A percentile compares a stretch with the other conserved stretches of the same genome.
Conservation (phyloP, 345 rosid genomes). For the Cardiospermum halicacabum region DNA sequence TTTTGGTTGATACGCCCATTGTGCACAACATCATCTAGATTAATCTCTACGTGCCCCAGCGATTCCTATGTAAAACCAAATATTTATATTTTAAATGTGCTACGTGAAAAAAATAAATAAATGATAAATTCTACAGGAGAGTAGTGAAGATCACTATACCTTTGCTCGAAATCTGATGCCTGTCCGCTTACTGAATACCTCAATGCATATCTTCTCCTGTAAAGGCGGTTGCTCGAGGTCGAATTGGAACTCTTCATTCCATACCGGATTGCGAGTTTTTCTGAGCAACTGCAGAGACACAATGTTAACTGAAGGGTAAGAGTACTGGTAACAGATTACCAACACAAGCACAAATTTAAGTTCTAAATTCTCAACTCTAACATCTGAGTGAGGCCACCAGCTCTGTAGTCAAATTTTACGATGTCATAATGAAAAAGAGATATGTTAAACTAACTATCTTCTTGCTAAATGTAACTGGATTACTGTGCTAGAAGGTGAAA, state of each 20-base stretch:
- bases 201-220: constrained; percentile 50
- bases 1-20: constrained; percentile 81
- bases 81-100: not conserved
- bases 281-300: constrained; percentile 38
- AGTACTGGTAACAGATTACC: no score
- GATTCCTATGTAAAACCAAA: constrained; percentile 42
- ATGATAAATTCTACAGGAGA: not conserved
- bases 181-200: constrained; percentile 54
- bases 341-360: no score
- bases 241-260: constrained; percentile 70
- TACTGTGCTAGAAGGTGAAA: not conserved
- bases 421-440: not conserved
- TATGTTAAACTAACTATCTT: no score
- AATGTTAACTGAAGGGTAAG: not conserved
- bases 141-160: constrained; percentile 27
- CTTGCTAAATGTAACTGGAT: no score
- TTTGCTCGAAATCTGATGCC: constrained; percentile 51
- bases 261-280: constrained; percentile 54
- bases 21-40: constrained; percentile 61
- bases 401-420: not conserved
- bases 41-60: constrained; percentile 68
- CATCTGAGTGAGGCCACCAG: not conserved
- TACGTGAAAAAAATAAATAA: not conserved
- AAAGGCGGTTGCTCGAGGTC: constrained; percentile 64
- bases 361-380: no score